Base-by-base conservation (phyloP, 2,329 filamentous ascomycete species). In the Stachybotrys chlorohalonatus region DNA sequence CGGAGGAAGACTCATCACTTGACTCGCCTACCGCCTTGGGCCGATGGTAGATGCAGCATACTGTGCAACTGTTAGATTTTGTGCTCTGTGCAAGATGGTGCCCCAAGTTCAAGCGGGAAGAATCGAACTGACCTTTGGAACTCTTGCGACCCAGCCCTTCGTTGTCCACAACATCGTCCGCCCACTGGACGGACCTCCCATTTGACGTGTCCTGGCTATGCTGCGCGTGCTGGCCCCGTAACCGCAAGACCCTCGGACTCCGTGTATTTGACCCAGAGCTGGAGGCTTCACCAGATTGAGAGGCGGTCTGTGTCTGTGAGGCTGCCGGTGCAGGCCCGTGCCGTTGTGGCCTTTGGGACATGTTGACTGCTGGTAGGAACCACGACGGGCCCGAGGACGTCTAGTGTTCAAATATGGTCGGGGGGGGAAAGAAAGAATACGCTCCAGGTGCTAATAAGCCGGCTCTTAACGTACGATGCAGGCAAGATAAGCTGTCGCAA, bases 1-100 rank as follows among this genome's bases (percentile, higher is more conserved):
- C 84, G 24, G 77, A 79, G 0, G 77, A 82, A 3, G 81, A 83
- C 52, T 86, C 83, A 60, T 84, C 83, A 60, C 86, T 91, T 36
- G 89, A 94, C 69, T 97, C 93, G 68, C 88, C 90, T 5, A 90
- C 84, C 11, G 79, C 82, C 61, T 87, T 88, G 7, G 90, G 86
- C 57, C 88, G 88, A 74, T 96, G 93, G 74, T 96, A 99, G 70
- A 99, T 99, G 71, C 94, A 99, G 80, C 94, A 99, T n/a, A 97
- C 94, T 95, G 46, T 2, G 9, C 8, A n/a, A 11, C 3, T 24
- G 46, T 47, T 47, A 47, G 46, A 4, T 24, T 24, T 24, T 24
- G 24, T 24, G 24, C 24, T 24, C 36, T 42, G 36, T 9, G 6
- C 36, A 42, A 42, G 56, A 52, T 39, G 11, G 39, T 13, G 48